Percentiles rank a stretch among this genome's conserved stretches.
Conservation (phyloP, 2,329 filamentous ascomycete species). For the Hymenotorrendiella dingleyae region DNA sequence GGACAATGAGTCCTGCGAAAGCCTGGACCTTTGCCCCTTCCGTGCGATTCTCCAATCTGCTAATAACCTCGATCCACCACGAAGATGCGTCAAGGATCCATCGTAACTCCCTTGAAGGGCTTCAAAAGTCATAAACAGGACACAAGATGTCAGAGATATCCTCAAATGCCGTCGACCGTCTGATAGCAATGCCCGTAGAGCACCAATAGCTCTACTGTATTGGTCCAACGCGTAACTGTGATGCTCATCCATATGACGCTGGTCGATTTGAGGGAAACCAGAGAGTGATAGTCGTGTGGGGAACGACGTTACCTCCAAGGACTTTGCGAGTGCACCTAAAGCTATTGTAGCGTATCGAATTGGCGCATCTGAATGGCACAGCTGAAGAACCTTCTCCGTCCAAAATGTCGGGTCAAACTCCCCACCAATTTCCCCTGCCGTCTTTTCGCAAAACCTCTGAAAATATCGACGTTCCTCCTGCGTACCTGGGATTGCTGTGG, state of each 20-base stretch:
- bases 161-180: constrained; percentile 28
- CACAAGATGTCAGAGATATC: constrained; percentile 28
- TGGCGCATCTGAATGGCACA: constrained; percentile 28
- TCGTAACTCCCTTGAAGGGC: constrained; percentile 29
- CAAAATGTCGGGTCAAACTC: constrained; percentile 29
- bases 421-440: constrained; percentile 26
- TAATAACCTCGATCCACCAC: constrained; percentile 27
- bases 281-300: constrained; percentile 27
- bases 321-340: constrained; percentile 27
- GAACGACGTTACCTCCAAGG: constrained; percentile 27
- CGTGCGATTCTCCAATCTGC: constrained; percentile 29
- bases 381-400: constrained; percentile 30
- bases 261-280: constrained; percentile 30
- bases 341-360: constrained; percentile 29
- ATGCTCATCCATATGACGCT: constrained; percentile 28
- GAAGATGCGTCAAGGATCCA: constrained; percentile 27
- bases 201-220: constrained; percentile 27
- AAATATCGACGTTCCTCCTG: constrained; percentile 28
- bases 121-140: constrained; percentile 30
- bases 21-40: constrained; percentile 22
- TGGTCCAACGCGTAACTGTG: constrained; percentile 27
- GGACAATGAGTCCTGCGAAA: constrained; percentile 30
- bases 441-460: constrained; percentile 30
- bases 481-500: constrained; percentile 24
- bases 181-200: constrained; percentile 23